These are phyloP conservation scores for Leishmania guyanensis DNA, from an alignment of 208 protist genomes.

Conservation along the genomic window DNA sequence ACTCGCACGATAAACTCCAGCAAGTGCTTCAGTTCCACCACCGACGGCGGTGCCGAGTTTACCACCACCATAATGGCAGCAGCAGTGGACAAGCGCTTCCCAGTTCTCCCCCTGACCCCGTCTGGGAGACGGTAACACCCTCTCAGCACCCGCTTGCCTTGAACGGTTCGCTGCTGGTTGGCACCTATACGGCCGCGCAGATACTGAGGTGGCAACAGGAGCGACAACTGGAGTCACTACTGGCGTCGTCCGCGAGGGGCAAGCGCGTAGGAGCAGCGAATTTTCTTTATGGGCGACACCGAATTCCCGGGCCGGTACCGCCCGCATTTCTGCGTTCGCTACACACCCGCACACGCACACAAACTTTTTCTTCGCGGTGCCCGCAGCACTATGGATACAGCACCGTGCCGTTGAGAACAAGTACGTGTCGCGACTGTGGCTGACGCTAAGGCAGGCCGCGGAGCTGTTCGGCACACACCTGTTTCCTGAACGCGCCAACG, in stretches of 20 bases:
- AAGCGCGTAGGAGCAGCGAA: neutral
- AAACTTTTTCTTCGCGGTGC: slow-evolving; percentile 41
- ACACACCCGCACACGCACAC: slow-evolving; percentile 62
- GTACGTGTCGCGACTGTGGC: slow-evolving; percentile 80
- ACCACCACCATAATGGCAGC: neutral
- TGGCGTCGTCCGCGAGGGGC: slow-evolving; percentile 27
- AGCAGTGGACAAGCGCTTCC: too few relatives aligned
- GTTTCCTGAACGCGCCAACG: slow-evolving; percentile 34
- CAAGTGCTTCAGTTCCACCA: slow-evolving; percentile 20
- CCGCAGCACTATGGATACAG: slow-evolving; percentile 49
- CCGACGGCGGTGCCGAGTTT: neutral
- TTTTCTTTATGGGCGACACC: slow-evolving; percentile 45
- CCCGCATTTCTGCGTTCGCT: slow-evolving; percentile 63
- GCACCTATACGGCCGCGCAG: slow-evolving; percentile 16
- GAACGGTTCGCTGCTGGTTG: slow-evolving; percentile 36
- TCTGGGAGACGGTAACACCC: slow-evolving; percentile 22
- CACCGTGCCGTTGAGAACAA: slow-evolving; percentile 63
- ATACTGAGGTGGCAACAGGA: slow-evolving; percentile 23
- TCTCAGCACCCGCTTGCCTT: slow-evolving; percentile 37
- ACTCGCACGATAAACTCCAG: neutral
- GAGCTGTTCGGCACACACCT: slow-evolving; percentile 45
- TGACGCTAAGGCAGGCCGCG: slow-evolving; percentile 59
- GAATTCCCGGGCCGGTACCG: slow-evolving; percentile 58
- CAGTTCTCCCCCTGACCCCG: slow-evolving; percentile 17
- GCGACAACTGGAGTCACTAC: slow-evolving; percentile 50